These are phyloP conservation scores for Globisporangium camurandrum DNA, from an alignment of 352 stramenopile genomes.

Conservation along the genomic window DNA sequence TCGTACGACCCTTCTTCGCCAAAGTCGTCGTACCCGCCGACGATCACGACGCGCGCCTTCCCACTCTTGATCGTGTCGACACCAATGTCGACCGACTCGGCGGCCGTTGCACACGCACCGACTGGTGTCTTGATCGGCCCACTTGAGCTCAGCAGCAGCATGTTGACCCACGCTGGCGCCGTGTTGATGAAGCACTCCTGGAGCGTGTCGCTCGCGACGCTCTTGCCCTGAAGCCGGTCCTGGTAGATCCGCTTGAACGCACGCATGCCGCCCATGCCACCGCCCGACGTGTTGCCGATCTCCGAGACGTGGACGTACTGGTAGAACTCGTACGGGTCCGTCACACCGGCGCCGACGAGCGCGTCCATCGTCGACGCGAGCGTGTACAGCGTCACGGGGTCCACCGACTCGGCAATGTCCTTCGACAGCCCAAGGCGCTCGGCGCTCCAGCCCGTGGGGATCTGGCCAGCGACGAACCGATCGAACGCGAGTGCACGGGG, in stretches of 20 bases:
- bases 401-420: constrained; percentile 72
- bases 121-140: constrained; percentile 87
- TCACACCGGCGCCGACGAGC: constrained; percentile 72
- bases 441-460: constrained; percentile 83
- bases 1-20: constrained; percentile 80
- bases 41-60: constrained; percentile 80
- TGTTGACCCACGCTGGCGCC: constrained; percentile 86
- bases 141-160: constrained; percentile 80
- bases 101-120: constrained; percentile 78
- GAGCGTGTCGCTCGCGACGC: constrained; percentile 66
- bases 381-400: constrained; percentile 73
- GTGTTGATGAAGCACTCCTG: constrained; percentile 89
- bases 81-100: constrained; percentile 84
- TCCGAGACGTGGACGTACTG: constrained; percentile 87
- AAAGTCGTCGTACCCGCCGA: constrained; percentile 85
- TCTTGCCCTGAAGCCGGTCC: constrained; percentile 57
- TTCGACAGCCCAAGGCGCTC: constrained; percentile 75
- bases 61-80: constrained; percentile 85
- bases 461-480: constrained; percentile 83
- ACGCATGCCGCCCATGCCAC: constrained; percentile 78
- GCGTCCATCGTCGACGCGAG: constrained; percentile 75
- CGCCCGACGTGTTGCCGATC: constrained; percentile 79
- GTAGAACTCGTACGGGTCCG: constrained; percentile 89
- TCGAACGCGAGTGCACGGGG: constrained; percentile 74
- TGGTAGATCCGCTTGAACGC: constrained; percentile 75